Evolutionary conservation across 768 basidiomycete genomes (phyloP).

Genomic region (Leccinum ochraceum): DNA sequence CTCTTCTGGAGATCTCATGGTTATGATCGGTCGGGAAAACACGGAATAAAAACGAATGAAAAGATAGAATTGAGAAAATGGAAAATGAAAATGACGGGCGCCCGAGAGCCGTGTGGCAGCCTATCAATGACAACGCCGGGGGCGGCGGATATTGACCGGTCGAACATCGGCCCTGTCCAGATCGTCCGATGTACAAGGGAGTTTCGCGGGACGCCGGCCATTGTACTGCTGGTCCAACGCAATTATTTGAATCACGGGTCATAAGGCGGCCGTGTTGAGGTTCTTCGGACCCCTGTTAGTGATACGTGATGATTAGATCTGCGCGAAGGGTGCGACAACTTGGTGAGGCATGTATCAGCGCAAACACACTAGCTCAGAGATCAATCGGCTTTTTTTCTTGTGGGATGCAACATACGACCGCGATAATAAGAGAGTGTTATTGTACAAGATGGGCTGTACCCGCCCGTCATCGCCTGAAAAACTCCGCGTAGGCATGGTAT

Average conservation of each 20-base stretch:
- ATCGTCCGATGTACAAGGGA: background rate
- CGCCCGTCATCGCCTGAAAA: constrained; percentile 11
- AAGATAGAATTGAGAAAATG: background rate
- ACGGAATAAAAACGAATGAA: background rate
- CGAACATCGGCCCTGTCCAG: background rate
- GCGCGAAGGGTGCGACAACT: background rate
- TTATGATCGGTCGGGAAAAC: background rate
- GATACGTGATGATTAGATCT: background rate
- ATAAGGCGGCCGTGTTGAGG: background rate
- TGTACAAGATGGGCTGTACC: constrained; percentile 24
- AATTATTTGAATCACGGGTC: background rate
- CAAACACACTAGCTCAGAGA: background rate
- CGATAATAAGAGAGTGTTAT: constrained; percentile 19
- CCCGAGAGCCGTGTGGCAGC: background rate
- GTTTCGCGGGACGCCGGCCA: background rate
- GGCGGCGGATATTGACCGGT: background rate
- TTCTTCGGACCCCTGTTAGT: background rate
- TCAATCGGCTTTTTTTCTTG: background rate
- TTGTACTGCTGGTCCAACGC: background rate
- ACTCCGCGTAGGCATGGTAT: constrained; percentile 22
- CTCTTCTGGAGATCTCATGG: background rate
- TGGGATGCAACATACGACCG: constrained; percentile 19
- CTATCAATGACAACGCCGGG: background rate
- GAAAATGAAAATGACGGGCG: background rate
- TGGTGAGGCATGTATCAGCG: background rate